Conservation (phyloP, 2,329 filamentous ascomycete genomes). For the Exserohilum rostratum region DNA sequence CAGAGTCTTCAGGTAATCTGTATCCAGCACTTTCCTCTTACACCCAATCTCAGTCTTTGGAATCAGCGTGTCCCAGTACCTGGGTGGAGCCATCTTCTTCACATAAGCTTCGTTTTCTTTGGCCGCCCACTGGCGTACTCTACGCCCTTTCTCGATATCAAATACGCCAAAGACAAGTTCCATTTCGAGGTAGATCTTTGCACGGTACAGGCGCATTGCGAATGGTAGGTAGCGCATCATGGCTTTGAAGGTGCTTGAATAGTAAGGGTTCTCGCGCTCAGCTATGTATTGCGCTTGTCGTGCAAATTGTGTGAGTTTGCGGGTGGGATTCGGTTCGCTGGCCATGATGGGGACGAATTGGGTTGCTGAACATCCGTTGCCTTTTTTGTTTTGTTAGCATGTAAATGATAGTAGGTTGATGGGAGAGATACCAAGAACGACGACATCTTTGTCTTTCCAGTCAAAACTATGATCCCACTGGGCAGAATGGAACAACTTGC, state of each 20-base stretch:
- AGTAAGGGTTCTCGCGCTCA: constrained; percentile 53
- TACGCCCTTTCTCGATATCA: constrained; percentile 46
- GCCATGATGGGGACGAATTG: constrained; percentile 57
- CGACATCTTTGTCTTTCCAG: constrained; percentile 50
- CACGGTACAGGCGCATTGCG: constrained; percentile 54
- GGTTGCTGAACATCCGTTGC: constrained; percentile 57
- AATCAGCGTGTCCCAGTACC: constrained; percentile 54
- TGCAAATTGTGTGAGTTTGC: constrained; percentile 56
- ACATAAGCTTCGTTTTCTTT: constrained; percentile 53
- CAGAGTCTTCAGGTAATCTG: constrained; percentile 54
- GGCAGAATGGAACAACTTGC: constrained; percentile 41
- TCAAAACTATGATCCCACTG: constrained; percentile 57
- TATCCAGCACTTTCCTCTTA: constrained; percentile 57
- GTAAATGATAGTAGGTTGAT: too few relatives aligned
- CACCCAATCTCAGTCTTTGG: constrained; percentile 56
- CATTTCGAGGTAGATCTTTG: constrained; percentile 52
- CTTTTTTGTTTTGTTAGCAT: constrained; percentile 23
- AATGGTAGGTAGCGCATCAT: constrained; percentile 55
- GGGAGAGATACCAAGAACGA: constrained; percentile 31
- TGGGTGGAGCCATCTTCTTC: constrained; percentile 49
- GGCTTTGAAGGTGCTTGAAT: constrained; percentile 50
- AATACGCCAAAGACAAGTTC: constrained; percentile 55
- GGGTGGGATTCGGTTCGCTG: constrained; percentile 43
- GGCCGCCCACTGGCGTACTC: constrained; percentile 46
- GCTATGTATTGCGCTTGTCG: constrained; percentile 59